phyloP scores from a whole-genome alignment of 768 basidiomycete genomes.

The Coprinopsis sp. region DNA sequence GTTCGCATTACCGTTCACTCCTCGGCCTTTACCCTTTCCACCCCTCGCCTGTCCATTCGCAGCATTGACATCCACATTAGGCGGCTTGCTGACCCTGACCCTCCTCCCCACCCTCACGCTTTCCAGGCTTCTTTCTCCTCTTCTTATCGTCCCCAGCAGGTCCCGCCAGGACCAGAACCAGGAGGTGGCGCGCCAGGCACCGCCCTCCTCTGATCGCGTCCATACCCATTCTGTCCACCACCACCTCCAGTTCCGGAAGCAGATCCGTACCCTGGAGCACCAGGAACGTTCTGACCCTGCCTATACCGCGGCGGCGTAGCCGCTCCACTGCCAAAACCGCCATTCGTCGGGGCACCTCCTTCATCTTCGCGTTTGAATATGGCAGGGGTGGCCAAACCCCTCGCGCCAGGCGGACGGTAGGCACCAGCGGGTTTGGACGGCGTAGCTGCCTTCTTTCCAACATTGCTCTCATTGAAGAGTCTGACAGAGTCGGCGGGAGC shows the following conservation, averaged over 20 bases:
- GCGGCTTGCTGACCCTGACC: constrained; percentile 24
- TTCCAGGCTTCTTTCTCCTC: constrained; percentile 50
- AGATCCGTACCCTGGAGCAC: constrained; percentile 37
- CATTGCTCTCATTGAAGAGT: constrained; percentile 31
- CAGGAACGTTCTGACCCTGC: constrained; percentile 55
- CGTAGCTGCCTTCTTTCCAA: constrained; percentile 43
- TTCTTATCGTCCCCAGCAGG: constrained; percentile 43
- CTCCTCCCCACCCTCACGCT: constrained; percentile 12
- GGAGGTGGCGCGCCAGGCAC: constrained; percentile 72
- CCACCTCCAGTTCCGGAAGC: constrained; percentile 25
- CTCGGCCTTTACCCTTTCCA: constrained; percentile 23
- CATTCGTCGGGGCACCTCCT: constrained; percentile 55
- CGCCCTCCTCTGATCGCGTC: constrained; percentile 41
- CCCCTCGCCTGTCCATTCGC: constrained; percentile 27
- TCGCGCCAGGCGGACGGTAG: constrained; percentile 90
- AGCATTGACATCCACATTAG: constrained; percentile 9
- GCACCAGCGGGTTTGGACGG: constrained; percentile 74
- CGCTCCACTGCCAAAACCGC: constrained; percentile 42
- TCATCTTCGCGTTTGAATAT: constrained; percentile 93
- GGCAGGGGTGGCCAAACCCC: constrained; percentile 82
- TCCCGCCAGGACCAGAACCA: constrained; percentile 35
- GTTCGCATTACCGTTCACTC: constrained; percentile 18
- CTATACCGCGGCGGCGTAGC: constrained; percentile 63
- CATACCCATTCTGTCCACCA: constrained; percentile 27
- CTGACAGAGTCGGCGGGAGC: constrained; percentile 55